These are phyloP conservation scores for Leucocoprinus birnbaumii DNA, from an alignment of 768 basidiomycete species.

Conservation along the genomic window DNA sequence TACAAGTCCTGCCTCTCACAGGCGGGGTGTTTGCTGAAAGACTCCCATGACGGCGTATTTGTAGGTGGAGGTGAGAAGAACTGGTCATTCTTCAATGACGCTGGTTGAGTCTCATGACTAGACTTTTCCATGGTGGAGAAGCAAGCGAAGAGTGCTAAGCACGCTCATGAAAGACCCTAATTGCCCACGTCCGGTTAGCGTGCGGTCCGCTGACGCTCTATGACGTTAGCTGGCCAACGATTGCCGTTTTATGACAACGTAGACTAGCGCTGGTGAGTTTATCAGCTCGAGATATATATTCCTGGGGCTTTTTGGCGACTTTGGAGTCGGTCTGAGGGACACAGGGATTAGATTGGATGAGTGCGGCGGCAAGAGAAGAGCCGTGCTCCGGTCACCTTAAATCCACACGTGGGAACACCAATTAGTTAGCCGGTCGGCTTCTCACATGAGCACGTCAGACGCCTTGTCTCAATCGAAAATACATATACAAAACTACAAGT, in stretches of 20 bases:
- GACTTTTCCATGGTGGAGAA: conserved; percentile 10
- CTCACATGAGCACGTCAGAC: no score
- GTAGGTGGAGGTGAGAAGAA: conserved; percentile 11
- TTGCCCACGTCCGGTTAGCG: conserved; percentile 11
- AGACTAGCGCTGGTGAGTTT: no score
- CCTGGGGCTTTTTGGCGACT: no score
- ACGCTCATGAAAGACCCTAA: neutral
- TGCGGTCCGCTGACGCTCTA: conserved; percentile 3
- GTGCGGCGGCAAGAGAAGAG: no score
- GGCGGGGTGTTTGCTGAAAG: neutral
- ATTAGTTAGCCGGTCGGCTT: no score
- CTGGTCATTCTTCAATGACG: neutral
- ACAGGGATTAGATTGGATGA: no score
- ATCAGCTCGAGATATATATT: no score
- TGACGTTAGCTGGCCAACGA: neutral
- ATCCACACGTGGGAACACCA: no score
- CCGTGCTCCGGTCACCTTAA: no score
- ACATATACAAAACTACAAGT: no score
- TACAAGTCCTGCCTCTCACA: neutral
- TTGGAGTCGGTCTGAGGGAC: no score
- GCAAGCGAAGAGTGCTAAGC: conserved; percentile 6
- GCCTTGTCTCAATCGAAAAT: no score
- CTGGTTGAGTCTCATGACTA: conserved; percentile 9
- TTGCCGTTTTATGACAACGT: neutral
- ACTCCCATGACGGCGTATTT: conserved; percentile 4